A percentile compares a stretch with the other conserved stretches of the same genome.
phyloP scores from a whole-genome alignment of 306 rosid genomes.

The Phaseolus lunatus region DNA sequence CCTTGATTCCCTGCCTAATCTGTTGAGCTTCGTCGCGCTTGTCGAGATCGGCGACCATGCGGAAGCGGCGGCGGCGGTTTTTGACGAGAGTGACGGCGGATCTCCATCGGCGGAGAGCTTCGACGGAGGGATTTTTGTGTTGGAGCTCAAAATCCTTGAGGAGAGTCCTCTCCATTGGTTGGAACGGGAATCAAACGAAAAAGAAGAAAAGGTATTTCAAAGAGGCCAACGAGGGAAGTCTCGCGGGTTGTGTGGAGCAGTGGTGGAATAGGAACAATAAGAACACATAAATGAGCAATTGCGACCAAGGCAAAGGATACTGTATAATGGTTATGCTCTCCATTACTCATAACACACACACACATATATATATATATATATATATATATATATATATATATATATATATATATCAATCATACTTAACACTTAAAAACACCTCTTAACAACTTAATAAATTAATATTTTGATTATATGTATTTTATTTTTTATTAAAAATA shows the following conservation, averaged over 20 bases:
- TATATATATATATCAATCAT: too few relatives aligned
- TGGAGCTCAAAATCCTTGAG: slow-evolving; percentile 72
- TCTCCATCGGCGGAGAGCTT: slow-evolving; percentile 73
- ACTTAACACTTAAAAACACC: too few relatives aligned
- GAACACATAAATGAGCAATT: background rate
- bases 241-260: background rate
- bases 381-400: too few relatives aligned
- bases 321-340: too few relatives aligned
- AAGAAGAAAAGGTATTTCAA: background rate
- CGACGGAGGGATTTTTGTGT: slow-evolving; percentile 60
- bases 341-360: too few relatives aligned
- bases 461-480: too few relatives aligned
- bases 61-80: slow-evolving; percentile 80
- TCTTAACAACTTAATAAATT: too few relatives aligned
- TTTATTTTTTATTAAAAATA: too few relatives aligned
- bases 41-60: slow-evolving; percentile 79
- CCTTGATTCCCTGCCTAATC: slow-evolving; percentile 74
- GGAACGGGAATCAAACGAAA: background rate
- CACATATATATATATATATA: too few relatives aligned
- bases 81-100: slow-evolving; percentile 77
- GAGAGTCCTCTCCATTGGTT: slow-evolving; percentile 50
- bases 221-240: slow-evolving; percentile 19
- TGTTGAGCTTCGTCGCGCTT: slow-evolving; percentile 70
- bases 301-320: too few relatives aligned
- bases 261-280: background rate